phyloP scores from a whole-genome alignment of 1,284 basidiomycete genomes.

The Pisolithus thermaeus region DNA sequence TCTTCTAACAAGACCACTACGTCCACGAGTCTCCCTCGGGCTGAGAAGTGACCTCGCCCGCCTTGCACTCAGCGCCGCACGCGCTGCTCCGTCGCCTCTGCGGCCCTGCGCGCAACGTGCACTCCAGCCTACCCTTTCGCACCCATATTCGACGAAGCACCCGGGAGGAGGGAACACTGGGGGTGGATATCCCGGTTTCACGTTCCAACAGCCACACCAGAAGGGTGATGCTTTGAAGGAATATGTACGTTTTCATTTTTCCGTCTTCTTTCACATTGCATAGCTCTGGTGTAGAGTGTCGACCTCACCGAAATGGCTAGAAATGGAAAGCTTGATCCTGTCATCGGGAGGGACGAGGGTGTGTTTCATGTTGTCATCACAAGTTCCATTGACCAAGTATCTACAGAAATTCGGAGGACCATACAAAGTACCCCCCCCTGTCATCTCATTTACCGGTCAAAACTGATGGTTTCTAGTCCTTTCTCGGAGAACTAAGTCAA shows the following conservation, averaged over 20 bases:
- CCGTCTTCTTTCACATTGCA: background rate
- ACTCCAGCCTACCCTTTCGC: conserved; percentile 1
- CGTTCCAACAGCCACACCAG: conserved; percentile 50
- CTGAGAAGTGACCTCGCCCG: conserved; percentile 15
- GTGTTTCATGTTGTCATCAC: conserved; percentile 10
- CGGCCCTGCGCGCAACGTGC: background rate
- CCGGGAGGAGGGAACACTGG: conserved; percentile 31
- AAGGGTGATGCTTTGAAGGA: conserved; percentile 83
- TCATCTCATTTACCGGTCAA: background rate
- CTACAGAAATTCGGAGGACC: conserved; percentile 78
- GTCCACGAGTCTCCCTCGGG: conserved; percentile 14
- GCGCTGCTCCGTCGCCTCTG: background rate
- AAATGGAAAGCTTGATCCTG: conserved; percentile 84
- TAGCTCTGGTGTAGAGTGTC: conserved; percentile 46
- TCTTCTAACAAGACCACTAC: conserved; percentile 3
- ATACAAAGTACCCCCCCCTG: conserved; percentile 69
- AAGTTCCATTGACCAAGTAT: background rate
- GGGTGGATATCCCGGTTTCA: conserved; percentile 48
- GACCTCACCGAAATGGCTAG: conserved; percentile 82
- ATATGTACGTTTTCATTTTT: conserved; percentile 49
- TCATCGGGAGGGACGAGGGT: conserved; percentile 85
- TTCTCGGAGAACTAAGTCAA: conserved; percentile 79
- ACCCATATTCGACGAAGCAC: conserved; percentile 28
- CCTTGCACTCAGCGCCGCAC: conserved; percentile 3
- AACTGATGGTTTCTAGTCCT: conserved; percentile 42